These are phyloP conservation scores for Balakata baccata DNA, from an alignment of 345 rosid species.

Conservation along the genomic window DNA sequence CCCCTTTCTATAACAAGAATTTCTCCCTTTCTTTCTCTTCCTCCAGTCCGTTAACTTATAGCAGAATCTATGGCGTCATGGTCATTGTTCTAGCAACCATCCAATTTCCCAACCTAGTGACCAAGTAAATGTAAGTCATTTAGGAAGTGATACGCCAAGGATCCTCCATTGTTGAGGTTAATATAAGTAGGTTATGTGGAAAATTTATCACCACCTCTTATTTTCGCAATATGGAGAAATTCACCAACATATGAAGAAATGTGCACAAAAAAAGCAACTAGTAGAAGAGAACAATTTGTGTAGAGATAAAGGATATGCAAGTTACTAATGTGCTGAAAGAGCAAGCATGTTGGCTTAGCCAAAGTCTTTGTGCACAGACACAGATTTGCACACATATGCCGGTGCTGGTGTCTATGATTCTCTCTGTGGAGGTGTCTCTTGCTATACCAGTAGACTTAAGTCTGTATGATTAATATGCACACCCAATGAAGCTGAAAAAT, in stretches of 20 bases:
- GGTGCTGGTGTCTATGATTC: too few species aligned
- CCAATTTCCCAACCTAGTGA: not conserved
- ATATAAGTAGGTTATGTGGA: too few species aligned
- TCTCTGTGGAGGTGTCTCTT: too few species aligned
- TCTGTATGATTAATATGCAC: too few species aligned
- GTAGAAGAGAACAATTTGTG: conserved; percentile 1
- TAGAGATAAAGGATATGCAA: not conserved
- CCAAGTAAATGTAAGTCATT: not conserved
- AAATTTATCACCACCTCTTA: not conserved
- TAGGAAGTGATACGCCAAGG: not conserved
- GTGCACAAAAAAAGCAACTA: not conserved
- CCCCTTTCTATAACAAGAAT: not conserved
- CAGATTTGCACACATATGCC: too few species aligned
- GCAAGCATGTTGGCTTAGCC: too few species aligned
- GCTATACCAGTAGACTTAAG: too few species aligned
- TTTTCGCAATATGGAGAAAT: not conserved
- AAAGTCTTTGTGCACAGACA: too few species aligned
- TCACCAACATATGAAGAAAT: not conserved
- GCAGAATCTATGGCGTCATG: not conserved
- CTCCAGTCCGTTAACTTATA: not conserved
- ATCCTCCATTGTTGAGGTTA: not conserved
- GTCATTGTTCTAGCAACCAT: not conserved
- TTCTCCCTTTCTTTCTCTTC: not conserved
- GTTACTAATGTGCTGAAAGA: too few species aligned
- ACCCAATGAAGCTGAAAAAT: too few species aligned